These are phyloP conservation scores for Ophiostoma sp. DNA, from an alignment of 2,329 filamentous ascomycete species.

Conservation along the genomic window DNA sequence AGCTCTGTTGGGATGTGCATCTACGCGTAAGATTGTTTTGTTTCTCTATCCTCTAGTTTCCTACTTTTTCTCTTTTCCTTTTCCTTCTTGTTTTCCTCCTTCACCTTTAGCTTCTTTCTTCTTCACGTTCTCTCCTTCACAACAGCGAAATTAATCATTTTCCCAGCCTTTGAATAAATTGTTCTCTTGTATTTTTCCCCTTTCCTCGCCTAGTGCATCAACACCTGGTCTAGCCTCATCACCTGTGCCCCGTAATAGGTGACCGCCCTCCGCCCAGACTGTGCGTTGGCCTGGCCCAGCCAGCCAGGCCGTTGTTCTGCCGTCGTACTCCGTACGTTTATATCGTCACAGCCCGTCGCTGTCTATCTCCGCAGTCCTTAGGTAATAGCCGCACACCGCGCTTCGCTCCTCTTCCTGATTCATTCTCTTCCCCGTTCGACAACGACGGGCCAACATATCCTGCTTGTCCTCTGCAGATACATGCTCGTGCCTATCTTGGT, in stretches of 20 bases:
- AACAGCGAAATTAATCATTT: neutral
- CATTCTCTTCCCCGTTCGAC: neutral
- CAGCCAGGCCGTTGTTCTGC: neutral
- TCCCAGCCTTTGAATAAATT: conserved; percentile 2
- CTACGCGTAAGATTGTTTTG: neutral
- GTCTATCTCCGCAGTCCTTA: neutral
- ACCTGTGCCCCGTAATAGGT: conserved; percentile 4
- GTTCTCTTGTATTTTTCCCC: conserved; percentile 8
- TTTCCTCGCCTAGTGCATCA: conserved; percentile 9
- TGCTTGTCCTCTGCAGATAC: neutral
- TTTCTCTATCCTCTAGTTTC: neutral
- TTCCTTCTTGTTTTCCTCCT: neutral
- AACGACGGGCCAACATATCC: neutral
- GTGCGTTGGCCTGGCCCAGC: neutral
- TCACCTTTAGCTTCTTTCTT: too few species aligned
- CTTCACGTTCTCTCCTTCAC: neutral
- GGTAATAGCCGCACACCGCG: neutral
- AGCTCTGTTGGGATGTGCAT: neutral
- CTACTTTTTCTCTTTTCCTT: neutral
- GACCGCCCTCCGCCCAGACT: conserved; percentile 12
- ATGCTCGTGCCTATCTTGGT: neutral
- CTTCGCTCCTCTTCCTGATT: neutral
- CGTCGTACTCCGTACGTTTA: neutral
- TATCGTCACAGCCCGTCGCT: neutral
- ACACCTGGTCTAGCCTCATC: conserved; percentile 12